A percentile compares a stretch with the other conserved stretches of the same genome.
These are phyloP conservation scores for Mortierella sp. DNA, from an alignment of 371 early-diverging fungal species.

Conservation along the genomic window DNA sequence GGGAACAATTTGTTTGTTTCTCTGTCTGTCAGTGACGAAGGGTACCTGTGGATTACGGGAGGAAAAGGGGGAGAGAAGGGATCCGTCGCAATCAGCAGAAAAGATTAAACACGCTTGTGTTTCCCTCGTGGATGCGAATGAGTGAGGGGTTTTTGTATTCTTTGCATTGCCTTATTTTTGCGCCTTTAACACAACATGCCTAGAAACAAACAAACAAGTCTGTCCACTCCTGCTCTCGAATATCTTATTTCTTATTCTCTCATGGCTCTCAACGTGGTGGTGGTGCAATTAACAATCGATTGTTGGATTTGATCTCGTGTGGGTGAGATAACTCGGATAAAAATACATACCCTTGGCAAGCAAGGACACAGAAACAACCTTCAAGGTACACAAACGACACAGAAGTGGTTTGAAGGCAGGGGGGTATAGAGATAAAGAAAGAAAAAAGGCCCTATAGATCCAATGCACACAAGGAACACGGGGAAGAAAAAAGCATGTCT, in stretches of 20 bases:
- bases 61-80: not conserved
- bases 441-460: not conserved
- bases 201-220: not conserved
- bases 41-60: not conserved
- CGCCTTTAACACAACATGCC: no score
- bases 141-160: not conserved
- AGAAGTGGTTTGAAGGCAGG: not conserved
- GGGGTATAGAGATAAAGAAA: not conserved
- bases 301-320: not conserved
- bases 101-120: not conserved
- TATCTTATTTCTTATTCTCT: not conserved
- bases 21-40: not conserved
- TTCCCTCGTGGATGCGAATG: slow-evolving; percentile 1
- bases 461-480: not conserved
- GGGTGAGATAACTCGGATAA: not conserved
- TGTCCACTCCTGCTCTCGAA: not conserved
- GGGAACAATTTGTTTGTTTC: not conserved
- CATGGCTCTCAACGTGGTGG: not conserved
- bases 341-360: not conserved
- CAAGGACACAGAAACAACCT: not conserved
- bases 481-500: no score
- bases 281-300: not conserved
- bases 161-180: not conserved
- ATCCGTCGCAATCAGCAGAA: slow-evolving; percentile 3
- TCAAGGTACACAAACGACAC: not conserved